A percentile compares a stretch with the other conserved stretches of the same genome.
Evolutionary conservation across 2,329 filamentous ascomycete genomes (phyloP).

Genomic region (Scortechinia acanthostroma): DNA sequence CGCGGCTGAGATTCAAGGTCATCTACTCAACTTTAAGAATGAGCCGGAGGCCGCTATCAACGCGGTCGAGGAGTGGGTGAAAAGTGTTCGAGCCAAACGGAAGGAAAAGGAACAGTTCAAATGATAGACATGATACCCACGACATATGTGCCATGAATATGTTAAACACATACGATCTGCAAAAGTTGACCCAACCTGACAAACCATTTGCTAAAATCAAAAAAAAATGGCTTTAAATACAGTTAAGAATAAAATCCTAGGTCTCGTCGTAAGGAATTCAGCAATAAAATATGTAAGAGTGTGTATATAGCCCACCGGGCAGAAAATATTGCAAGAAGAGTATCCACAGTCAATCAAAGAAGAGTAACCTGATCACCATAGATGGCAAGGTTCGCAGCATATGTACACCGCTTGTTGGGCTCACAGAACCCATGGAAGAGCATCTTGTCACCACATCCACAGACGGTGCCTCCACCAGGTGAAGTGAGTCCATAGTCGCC

Average conservation of each 20-base stretch:
- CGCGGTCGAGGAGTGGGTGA: not conserved
- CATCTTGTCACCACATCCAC: constrained; percentile 15
- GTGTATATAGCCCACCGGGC: not conserved
- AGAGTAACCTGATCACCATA: not conserved
- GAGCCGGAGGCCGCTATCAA: constrained; percentile 4
- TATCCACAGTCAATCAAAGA: not conserved
- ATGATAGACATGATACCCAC: constrained; percentile 1
- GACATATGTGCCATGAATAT: no score
- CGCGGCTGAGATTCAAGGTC: not conserved
- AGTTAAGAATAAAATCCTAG: no score
- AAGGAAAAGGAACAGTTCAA: not conserved
- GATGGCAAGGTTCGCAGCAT: not conserved
- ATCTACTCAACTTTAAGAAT: not conserved
- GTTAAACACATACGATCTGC: no score
- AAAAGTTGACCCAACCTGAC: no score
- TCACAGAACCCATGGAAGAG: constrained; percentile 23
- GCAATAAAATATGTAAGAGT: not conserved
- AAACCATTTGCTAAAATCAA: no score
- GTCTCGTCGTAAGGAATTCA: no score
- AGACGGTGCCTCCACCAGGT: constrained; percentile 29
- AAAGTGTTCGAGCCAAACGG: not conserved
- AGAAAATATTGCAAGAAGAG: not conserved
- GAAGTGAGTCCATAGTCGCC: constrained; percentile 21
- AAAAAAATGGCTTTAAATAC: no score
- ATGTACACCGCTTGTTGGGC: not conserved